Base-by-base conservation (phyloP, 2,329 filamentous ascomycete species). In the Fusarium subglutinans region DNA sequence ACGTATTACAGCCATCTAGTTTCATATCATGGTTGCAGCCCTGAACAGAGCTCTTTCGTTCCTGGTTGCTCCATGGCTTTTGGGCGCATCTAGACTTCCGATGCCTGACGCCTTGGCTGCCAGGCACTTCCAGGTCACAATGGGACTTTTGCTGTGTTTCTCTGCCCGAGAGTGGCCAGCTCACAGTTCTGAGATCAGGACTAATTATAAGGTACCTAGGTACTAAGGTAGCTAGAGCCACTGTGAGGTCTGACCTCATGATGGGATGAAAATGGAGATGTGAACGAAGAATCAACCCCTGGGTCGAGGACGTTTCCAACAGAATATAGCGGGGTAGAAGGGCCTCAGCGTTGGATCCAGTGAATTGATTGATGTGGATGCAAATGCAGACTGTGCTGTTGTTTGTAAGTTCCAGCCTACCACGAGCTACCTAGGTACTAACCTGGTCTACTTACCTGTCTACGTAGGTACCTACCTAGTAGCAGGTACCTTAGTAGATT, bases 31-130 rank as follows among this genome's bases (percentile, higher is more conserved):
- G 58, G 69, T 61, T 67, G 53, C 54, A 60, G 54, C 56, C 54
- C 38, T 40, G 22, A 37, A 40, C 20, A 43, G 45, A 44, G 37
- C 18, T 20, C 45, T 57, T 41, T 53, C 28, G 60, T 65, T 38
- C 56, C 48, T 69, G 60, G 30, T 38, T 54, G 55, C n/a, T 62
- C 58, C 37, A 54, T 63, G 58, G 47, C 60, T 57, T 66, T 66
- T 64, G 38, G 63, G 43, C 60, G 37, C 47, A 61, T 72, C 69
- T 72, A 72, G 70, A 68, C 68, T 67, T 50, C 30, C 17, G 28
- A 59, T 50, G 41, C 58, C 48, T 41, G 48, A 35, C 58, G 58
- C 63, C 47, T 61, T 61, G 63, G 66, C 56, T 63, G 38, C 41
- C 55, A 70, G 57, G 40, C 58, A 67, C 61, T 45, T 41, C 30